Evolutionary conservation across 164 flowering plant genomes (phyloP), one percentile per base, ranked within the genome.

Genomic region (Cinnamomum chago): DNA sequence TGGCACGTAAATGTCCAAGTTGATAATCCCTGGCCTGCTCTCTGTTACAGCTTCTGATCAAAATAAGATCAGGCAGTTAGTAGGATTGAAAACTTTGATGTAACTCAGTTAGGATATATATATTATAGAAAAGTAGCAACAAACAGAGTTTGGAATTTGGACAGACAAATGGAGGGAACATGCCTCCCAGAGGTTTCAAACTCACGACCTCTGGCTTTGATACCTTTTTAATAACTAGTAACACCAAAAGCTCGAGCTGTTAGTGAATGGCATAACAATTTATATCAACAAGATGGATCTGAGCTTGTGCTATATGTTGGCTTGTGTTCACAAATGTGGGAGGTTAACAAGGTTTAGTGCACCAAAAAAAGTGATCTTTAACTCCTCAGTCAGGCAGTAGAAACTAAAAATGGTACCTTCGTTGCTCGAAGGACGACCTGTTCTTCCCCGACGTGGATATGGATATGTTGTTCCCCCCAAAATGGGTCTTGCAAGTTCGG

Each of bases 381-480:
- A 35, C 47, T 33, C 12, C 6, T 2, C 11, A 52, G 3, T 71
- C 25, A 9, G 17, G 25, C 10, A 52, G 58, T 15, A 66, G 3
- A 25, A 60, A 14, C 33, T 65, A 62, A 27, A 2, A 24, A 62
- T 3, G 12, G 17, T 62, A 88, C 97, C 97, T 80, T 78, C 27
- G 0, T 79, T 68, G 20, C 87, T 62, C 33, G 88, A 88, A 70
- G 88, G 79, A 28, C 95, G 78, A 6, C 97, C 91, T 0, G 98
- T 92, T 84, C 94, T 84, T 67, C 91, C 90, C 47, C 98, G 78
- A 1, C 97, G 87, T 30, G 97, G 98, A 67, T 95, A 95, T 25
- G 97, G 98, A 68, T 81, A 82, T 0, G 67, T n/a, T 1, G 97
- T 84, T 35, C 98, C 98, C 55, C 98, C 98, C n/a, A 90, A 89